Evolutionary conservation across 148 eudicot species (phyloP), one percentile per base, ranked within the genome.

Genomic region (Rhododendron mucronatum): DNA sequence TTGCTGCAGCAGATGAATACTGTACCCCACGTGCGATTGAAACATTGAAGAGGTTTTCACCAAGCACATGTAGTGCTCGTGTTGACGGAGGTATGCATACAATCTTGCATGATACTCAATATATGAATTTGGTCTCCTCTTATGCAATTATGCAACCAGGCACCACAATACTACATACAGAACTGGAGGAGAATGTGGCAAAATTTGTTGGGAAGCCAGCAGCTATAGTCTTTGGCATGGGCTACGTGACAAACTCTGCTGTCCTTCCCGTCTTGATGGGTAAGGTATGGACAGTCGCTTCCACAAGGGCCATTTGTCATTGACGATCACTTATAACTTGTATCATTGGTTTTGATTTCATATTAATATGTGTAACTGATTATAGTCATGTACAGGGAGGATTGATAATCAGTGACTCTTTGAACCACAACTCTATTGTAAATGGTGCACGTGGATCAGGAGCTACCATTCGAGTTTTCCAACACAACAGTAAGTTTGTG

Each of bases 361-460:
- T 12, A 16, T 59, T 18, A 28, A 61, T 10, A 50, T 53, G 59
- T 55, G 55, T 48, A 3, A 41, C 28, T 41, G 23, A 81, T 84
- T 51, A 28, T 87, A 57, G 39, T 81, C 81, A 65, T 90, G 30
- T 86, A 89, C 93, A 97, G 99, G 99, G 98, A 90, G 94, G 98
- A 87, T 89, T 97, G 85, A 94, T 97, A 35, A 95, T 97, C 67
- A 95, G 98, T 85, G 99, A 97, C 91, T 97, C 99, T 87, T 75
- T 97, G 88, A 97, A 97, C 90, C 99, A 97, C 87, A 97, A 95
- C 90, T 97, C 99, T 63, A 94, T 97, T 71, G 94, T 97, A 16
- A 97, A 97, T 71, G 99, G 99, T 80, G 99, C 98, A 83, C 96
- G 99, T 71, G 99, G 99, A 86, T 95, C 98, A 47, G 99, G 99